Base-by-base conservation (phyloP, 768 basidiomycete species). In the Leccinum boreale region DNA sequence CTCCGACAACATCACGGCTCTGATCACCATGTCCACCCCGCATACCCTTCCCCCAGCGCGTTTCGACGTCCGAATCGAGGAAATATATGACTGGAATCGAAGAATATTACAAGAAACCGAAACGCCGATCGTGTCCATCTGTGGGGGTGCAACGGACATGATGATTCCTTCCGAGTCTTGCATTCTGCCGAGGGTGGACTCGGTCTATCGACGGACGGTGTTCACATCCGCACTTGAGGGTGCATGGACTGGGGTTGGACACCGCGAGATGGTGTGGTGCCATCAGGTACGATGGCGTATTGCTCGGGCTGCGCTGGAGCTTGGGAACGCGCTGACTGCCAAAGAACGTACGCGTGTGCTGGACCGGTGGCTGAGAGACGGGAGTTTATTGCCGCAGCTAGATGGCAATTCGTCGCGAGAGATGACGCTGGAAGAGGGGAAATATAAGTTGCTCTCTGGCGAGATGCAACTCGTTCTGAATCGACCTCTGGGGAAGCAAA, bases 191-290 rank as follows among this genome's bases (percentile, higher is more conserved):
- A 39, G n/a, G 39, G 39, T 19, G 39, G n/a, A 42, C 39, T 42
- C n/a, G 5, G 63, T 67, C 14, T 86, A 81, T 58, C 73, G 85
- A 44, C 78, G 79, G 39, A 87, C 86, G 1, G 78, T 95, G 5
- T 96, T 97, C 67, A 90, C 93, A 1, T 90, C 90, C 31, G 88
- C 86, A 1, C 76, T 98, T 24, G 90, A 95, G 50, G 92, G 92
- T n/a, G 83, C 87, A 3, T 96, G 94, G 91, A 92, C 95, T 2
- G 92, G 93, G 2, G 91, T 98, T 5, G 96, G 95, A 24, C 97
- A 99, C 70, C 86, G 86, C 44, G 95, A 92, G 58, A 95, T 98
- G 84, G 93, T 98, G 4, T 99, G 97, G 97, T 98, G 97, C 68
- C 92, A 98, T 72, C 97, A 99, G 73, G 87, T 98, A 10, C 87